Conservation (phyloP, 1,284 basidiomycete genomes). For the Sporisorium reilianum region DNA sequence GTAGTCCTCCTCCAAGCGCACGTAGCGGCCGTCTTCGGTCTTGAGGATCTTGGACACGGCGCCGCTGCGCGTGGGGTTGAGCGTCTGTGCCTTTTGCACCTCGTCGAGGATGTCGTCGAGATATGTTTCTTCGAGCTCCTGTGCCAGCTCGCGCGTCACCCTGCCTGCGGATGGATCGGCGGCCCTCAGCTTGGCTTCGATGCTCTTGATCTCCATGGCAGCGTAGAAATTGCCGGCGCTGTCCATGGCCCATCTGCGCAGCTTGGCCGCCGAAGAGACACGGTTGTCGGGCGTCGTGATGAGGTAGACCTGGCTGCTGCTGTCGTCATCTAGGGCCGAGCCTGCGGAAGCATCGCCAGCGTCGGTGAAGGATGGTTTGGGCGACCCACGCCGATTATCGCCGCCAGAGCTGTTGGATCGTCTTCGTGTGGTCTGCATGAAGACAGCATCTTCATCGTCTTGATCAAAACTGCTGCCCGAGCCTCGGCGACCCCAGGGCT, state of each 20-base stretch:
- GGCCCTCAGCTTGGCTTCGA: slow-evolving; percentile 62
- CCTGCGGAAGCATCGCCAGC: slow-evolving; percentile 1
- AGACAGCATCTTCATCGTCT: slow-evolving; percentile 32
- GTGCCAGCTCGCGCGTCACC: slow-evolving; percentile 28
- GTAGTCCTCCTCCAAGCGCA: slow-evolving; percentile 66
- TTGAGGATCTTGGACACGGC: slow-evolving; percentile 54
- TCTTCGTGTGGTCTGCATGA: slow-evolving; percentile 15
- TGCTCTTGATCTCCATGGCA: slow-evolving; percentile 68
- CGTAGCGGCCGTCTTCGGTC: slow-evolving; percentile 63
- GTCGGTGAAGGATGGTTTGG: slow-evolving; percentile 27
- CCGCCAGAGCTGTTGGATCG: slow-evolving; percentile 31
- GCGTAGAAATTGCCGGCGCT: slow-evolving; percentile 64
- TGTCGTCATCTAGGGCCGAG: slow-evolving; percentile 22
- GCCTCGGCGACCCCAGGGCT: slow-evolving; percentile 39
- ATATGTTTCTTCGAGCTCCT: slow-evolving; percentile 58
- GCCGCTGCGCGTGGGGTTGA: slow-evolving; percentile 48
- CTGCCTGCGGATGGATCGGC: slow-evolving; percentile 49
- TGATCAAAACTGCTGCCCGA: slow-evolving; percentile 40
- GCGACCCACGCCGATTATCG: slow-evolving; percentile 23
- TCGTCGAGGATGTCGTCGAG: slow-evolving; percentile 66
- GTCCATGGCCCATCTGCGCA: slow-evolving; percentile 68
- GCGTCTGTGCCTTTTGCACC: slow-evolving; percentile 66
- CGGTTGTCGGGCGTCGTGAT: slow-evolving; percentile 69
- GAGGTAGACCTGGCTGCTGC: slow-evolving; percentile 52
- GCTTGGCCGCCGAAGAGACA: slow-evolving; percentile 66